phyloP scores from a whole-genome alignment of 495 filamentous ascomycete genomes.

The Aspergillus ellipticus region DNA sequence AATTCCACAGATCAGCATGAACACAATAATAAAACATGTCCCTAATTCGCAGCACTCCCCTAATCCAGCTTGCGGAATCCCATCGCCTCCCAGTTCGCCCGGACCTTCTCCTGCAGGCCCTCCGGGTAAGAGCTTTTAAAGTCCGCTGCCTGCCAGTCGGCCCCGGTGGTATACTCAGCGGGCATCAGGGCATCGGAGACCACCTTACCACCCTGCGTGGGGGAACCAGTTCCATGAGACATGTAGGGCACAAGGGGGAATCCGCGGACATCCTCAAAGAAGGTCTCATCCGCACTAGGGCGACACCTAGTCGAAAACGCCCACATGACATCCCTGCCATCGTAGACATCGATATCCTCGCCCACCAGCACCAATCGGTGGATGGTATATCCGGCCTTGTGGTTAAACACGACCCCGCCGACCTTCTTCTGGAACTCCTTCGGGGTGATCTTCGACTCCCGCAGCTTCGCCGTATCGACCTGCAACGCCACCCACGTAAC shows the following conservation, averaged over 20 bases:
- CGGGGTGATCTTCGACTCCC: constrained; percentile 26
- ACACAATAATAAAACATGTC: no score
- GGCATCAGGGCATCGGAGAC: constrained; percentile 38
- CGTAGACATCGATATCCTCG: constrained; percentile 39
- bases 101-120: constrained; percentile 31
- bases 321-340: constrained; percentile 39
- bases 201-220: constrained; percentile 33
- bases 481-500: constrained; percentile 39
- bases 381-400: constrained; percentile 36
- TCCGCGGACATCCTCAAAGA: constrained; percentile 36
- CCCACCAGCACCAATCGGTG: constrained; percentile 36
- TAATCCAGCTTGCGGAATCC: constrained; percentile 27
- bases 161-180: constrained; percentile 30
- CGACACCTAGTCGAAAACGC: constrained; percentile 40
- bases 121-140: constrained; percentile 35
- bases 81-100: constrained; percentile 30
- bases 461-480: constrained; percentile 31
- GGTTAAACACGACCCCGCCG: constrained; percentile 34
- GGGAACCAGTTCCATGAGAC: constrained; percentile 27
- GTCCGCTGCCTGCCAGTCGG: constrained; percentile 29
- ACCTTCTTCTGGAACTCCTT: constrained; percentile 27
- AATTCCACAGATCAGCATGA: no score
- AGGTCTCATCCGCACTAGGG: constrained; percentile 31
- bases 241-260: constrained; percentile 42
- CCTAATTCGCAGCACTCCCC: background rate